Conservation (phyloP, 805 yeast species). For the Yarrowia osloensis region DNA sequence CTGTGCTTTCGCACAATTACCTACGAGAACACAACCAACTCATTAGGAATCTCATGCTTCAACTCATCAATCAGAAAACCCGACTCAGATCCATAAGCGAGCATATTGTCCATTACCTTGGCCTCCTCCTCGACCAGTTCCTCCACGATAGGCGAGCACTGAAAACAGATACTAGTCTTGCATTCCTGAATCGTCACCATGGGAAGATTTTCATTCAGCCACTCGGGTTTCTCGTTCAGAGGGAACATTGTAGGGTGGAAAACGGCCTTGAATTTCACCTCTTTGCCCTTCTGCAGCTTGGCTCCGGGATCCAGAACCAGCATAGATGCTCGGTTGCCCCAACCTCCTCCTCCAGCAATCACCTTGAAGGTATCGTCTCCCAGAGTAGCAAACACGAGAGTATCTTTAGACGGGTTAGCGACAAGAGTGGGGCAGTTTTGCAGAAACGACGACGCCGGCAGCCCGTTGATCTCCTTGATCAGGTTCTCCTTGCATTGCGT, state of each 20-base stretch:
- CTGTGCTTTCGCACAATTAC: background rate
- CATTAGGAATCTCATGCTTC: slow-evolving; percentile 40
- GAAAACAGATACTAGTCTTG: slow-evolving; percentile 36
- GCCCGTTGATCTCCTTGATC: slow-evolving; percentile 55
- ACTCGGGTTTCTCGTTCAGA: background rate
- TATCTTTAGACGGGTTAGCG: slow-evolving; percentile 29
- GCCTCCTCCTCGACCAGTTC: slow-evolving; percentile 34
- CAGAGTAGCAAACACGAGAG: slow-evolving; percentile 32
- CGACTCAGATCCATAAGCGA: slow-evolving; percentile 41
- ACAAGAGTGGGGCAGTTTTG: slow-evolving; percentile 42
- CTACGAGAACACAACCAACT: slow-evolving; percentile 32
- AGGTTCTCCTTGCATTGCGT: slow-evolving; percentile 60
- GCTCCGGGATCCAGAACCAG: slow-evolving; percentile 67
- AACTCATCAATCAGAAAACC: slow-evolving; percentile 40
- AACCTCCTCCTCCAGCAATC: slow-evolving; percentile 74
- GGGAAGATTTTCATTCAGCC: background rate
- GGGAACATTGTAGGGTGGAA: slow-evolving; percentile 8
- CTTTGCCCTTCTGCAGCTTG: slow-evolving; percentile 48
- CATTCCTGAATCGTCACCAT: slow-evolving; percentile 29
- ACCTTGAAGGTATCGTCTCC: slow-evolving; percentile 47
- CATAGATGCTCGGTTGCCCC: slow-evolving; percentile 70
- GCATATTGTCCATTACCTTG: slow-evolving; percentile 34
- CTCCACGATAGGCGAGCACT: slow-evolving; percentile 39
- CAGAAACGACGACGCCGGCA: slow-evolving; percentile 59
- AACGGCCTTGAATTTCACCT: slow-evolving; percentile 45